Evolutionary conservation across 2,329 filamentous ascomycete genomes (phyloP).

Genomic region (Epichloe gansuensis): DNA sequence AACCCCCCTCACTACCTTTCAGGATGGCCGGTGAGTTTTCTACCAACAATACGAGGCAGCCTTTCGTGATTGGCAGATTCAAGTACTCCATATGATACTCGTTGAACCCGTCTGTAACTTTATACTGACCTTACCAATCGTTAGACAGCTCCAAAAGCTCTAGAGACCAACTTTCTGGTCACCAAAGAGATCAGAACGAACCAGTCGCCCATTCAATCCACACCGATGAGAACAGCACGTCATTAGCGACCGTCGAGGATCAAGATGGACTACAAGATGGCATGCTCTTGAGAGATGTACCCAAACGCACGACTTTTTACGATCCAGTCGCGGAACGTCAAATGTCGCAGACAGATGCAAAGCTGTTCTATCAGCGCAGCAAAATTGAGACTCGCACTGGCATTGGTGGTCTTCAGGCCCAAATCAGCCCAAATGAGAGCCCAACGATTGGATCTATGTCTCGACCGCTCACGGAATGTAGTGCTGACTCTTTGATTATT

Average conservation of each 20-base stretch:
- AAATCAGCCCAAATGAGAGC: slow-evolving; percentile 33
- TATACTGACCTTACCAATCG: not conserved
- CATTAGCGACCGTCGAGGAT: slow-evolving; percentile 10
- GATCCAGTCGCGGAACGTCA: slow-evolving; percentile 89
- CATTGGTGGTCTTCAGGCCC: slow-evolving; percentile 21
- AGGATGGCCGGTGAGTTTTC: slow-evolving; percentile 6
- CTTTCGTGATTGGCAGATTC: not conserved
- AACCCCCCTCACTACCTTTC: not conserved
- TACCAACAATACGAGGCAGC: not conserved
- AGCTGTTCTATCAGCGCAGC: slow-evolving; percentile 88
- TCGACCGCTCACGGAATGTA: slow-evolving; percentile 23
- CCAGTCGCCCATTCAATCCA: not conserved
- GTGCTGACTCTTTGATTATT: slow-evolving; percentile 22
- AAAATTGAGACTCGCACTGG: slow-evolving; percentile 44
- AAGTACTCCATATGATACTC: not conserved
- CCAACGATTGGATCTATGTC: slow-evolving; percentile 28
- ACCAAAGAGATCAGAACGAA: not conserved
- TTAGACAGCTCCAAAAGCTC: not conserved
- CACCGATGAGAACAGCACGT: not conserved
- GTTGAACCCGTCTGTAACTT: not conserved
- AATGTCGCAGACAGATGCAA: slow-evolving; percentile 87
- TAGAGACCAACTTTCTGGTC: not conserved
- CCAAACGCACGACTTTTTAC: slow-evolving; percentile 72
- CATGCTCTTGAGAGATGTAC: slow-evolving; percentile 48
- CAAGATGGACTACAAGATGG: slow-evolving; percentile 33